Percentiles rank a stretch among this genome's conserved stretches.
Conservation (phyloP, 2,329 filamentous ascomycete genomes). For the Xylariaceae sp. region DNA sequence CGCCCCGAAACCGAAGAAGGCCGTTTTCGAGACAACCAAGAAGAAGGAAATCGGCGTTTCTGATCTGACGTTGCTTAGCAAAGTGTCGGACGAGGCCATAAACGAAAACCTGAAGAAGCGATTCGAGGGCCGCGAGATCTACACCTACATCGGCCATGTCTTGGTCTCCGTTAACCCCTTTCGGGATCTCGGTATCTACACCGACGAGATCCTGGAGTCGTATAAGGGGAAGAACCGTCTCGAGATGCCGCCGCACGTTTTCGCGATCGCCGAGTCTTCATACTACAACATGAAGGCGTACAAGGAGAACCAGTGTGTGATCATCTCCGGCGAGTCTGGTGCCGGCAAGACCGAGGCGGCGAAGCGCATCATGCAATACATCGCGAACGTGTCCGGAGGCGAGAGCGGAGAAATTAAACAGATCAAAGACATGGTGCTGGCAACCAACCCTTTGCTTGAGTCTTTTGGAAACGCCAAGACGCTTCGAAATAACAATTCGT, state of each 20-base stretch:
- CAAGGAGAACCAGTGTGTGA: slow-evolving; percentile 97
- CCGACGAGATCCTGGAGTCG: slow-evolving; percentile 83
- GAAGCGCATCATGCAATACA: slow-evolving; percentile 99
- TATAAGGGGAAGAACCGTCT: slow-evolving; percentile 97
- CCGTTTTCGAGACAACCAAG: slow-evolving; percentile 90
- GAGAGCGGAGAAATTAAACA: slow-evolving; percentile 82
- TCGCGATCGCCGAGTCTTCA: slow-evolving; percentile 88
- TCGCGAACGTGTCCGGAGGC: slow-evolving; percentile 91
- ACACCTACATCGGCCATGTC: slow-evolving; percentile 99
- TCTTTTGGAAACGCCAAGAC: slow-evolving; percentile 99
- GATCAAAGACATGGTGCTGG: slow-evolving; percentile 98
- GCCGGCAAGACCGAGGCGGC: slow-evolving; percentile 98
- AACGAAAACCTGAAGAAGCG: slow-evolving; percentile 98
- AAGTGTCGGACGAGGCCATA: slow-evolving; percentile 98
- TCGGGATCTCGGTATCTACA: slow-evolving; percentile 95
- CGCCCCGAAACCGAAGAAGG: slow-evolving; percentile 77
- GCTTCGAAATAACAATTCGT: slow-evolving; percentile 96
- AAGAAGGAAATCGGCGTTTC: slow-evolving; percentile 99
- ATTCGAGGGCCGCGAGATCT: slow-evolving; percentile 96
- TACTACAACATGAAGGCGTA: slow-evolving; percentile 99
- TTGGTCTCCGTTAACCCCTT: slow-evolving; percentile 98
- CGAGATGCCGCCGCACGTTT: slow-evolving; percentile 92
- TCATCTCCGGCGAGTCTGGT: slow-evolving; percentile 97
- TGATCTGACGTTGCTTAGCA: slow-evolving; percentile 94
- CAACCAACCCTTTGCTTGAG: slow-evolving; percentile 93